These are phyloP conservation scores for Pyronema domesticum DNA, from an alignment of 495 filamentous ascomycete species.

Conservation along the genomic window DNA sequence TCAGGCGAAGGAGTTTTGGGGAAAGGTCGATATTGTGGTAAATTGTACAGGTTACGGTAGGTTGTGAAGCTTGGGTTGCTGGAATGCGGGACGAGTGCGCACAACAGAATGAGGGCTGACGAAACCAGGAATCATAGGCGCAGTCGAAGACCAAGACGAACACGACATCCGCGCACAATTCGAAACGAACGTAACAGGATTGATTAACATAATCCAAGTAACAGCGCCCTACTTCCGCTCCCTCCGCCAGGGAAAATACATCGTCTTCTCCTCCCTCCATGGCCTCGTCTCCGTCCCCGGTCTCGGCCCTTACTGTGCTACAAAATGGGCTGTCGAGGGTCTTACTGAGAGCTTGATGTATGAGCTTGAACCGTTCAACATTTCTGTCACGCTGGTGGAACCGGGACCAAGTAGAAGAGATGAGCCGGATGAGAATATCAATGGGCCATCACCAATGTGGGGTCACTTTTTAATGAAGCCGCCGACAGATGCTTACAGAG, in stretches of 20 bases:
- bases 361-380: constrained; percentile 76
- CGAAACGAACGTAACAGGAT: constrained; percentile 91
- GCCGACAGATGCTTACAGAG: constrained; percentile 62
- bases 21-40: constrained; percentile 69
- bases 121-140: constrained; percentile 59
- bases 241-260: constrained; percentile 54
- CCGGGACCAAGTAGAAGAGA: constrained; percentile 76
- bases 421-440: constrained; percentile 26
- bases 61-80: neutral
- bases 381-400: constrained; percentile 82
- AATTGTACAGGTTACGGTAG: constrained; percentile 64
- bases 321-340: constrained; percentile 90
- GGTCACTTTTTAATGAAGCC: constrained; percentile 85
- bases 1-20: constrained; percentile 51
- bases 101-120: neutral
- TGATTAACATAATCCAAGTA: constrained; percentile 80
- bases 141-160: constrained; percentile 93
- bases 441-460: constrained; percentile 41
- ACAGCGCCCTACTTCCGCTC: constrained; percentile 75
- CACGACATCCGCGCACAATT: constrained; percentile 91
- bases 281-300: constrained; percentile 84
- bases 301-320: constrained; percentile 83
- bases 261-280: constrained; percentile 83
- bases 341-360: constrained; percentile 91
- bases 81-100: constrained; percentile 12